Base-by-base conservation (phyloP, 2,329 filamentous ascomycete genomes). In the Hypoxylon sp. region DNA sequence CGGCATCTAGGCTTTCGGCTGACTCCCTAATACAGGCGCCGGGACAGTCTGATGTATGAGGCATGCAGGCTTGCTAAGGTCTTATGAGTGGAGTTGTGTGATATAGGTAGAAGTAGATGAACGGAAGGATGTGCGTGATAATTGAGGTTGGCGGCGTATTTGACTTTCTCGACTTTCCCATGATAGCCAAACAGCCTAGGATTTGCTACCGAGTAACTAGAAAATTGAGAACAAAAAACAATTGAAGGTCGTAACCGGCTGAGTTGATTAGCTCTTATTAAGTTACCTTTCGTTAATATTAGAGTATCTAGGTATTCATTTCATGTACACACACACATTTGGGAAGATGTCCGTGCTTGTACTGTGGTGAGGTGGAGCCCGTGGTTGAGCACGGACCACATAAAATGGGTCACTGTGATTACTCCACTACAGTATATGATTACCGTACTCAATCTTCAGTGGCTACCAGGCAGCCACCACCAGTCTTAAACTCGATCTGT, bases 361-460 rank as follows among this genome's bases (percentile, higher is more conserved):
- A 22, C 19, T 22, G 19, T 22, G 19, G 1, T 3, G 19, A 22
- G 19, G 19, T 22, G 19, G 19, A 22, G 19, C 19, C 19, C 3
- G 19, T 22, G 19, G 3, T 22, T 22, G n/a, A 11, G 51, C 35
- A 54, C 51, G 22, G 51, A 54, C 51, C 31, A 5, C 26, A 37
- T 14, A 31, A 9, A 26, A 17, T 26, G 33, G n/a, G 17, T 11
- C 4, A 1, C 24, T 24, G 31, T 2, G 13, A 37, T 8, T 1
- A 37, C 13, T 37, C 35, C 5, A 3, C 8, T 13, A n/a, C n/a
- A n/a, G n/a, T n/a, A n/a, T 29, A 11, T 39, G 17, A 24, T 52
- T 52, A 53, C n/a, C n/a, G n/a, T n/a, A n/a, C 31, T 14, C 13
- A 51, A 55, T 66, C 52, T 66, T 61, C 29, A 61, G 57, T 62